Evolutionary conservation across 2,329 filamentous ascomycete species (phyloP).

Genomic region (Didymella exigua): DNA sequence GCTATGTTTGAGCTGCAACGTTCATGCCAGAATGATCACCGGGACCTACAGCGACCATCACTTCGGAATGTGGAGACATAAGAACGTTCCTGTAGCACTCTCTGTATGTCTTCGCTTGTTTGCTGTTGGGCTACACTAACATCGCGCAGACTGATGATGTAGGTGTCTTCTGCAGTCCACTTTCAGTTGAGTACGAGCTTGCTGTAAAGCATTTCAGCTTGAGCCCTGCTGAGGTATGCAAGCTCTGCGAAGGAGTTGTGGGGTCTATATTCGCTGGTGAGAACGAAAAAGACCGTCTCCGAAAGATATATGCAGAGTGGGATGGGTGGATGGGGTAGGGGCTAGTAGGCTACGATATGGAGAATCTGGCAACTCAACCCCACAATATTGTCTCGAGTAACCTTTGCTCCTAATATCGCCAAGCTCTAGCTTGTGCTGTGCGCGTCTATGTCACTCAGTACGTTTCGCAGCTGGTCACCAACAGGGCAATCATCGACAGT

Average conservation of each 20-base stretch:
- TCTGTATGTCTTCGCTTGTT: constrained; percentile 62
- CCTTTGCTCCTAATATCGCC: background rate
- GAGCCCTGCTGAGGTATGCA: constrained; percentile 53
- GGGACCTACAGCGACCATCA: constrained; percentile 73
- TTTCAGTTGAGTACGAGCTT: constrained; percentile 78
- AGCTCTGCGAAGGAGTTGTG: constrained; percentile 65
- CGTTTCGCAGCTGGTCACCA: background rate
- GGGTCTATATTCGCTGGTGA: constrained; percentile 70
- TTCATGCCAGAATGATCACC: constrained; percentile 73
- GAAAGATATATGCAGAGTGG: constrained; percentile 30
- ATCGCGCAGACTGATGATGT: constrained; percentile 75
- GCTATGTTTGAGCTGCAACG: constrained; percentile 80
- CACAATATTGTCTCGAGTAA: background rate
- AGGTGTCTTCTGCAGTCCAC: constrained; percentile 75
- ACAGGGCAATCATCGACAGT: background rate
- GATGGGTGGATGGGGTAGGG: constrained; percentile 19
- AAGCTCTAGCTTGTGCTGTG: background rate
- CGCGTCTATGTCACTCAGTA: background rate
- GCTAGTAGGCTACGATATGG: background rate
- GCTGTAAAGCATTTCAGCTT: constrained; percentile 74
- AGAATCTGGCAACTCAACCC: background rate
- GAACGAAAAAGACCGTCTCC: constrained; percentile 64
- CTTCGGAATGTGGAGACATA: constrained; percentile 73
- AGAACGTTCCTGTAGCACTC: constrained; percentile 63
- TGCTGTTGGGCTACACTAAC: constrained; percentile 15